Conservation (phyloP, 495 filamentous ascomycete genomes). For the Daldinia vernicosa region DNA sequence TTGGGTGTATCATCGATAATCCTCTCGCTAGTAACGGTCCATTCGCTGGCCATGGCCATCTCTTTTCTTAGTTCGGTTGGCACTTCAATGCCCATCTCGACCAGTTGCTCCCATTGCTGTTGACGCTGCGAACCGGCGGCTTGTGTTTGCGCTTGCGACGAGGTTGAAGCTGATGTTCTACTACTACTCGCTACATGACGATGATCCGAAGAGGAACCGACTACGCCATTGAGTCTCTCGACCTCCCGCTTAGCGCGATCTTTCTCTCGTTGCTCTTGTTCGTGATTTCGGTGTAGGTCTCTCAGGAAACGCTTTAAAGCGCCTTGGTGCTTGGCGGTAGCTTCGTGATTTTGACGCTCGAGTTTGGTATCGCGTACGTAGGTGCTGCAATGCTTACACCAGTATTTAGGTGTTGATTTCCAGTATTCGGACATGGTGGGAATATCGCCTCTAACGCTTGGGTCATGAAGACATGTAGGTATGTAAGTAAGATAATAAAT, state of each 20-base stretch:
- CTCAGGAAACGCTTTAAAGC: conserved; percentile 89
- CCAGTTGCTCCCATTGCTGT: conserved; percentile 84
- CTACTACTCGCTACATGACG: conserved; percentile 27
- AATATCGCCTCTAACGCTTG: too few relatives aligned
- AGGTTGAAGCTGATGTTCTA: conserved; percentile 24
- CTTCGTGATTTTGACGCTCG: conserved; percentile 89
- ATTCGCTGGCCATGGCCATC: conserved; percentile 91
- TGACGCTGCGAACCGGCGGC: conserved; percentile 75
- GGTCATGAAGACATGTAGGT: too few relatives aligned
- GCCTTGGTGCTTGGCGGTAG: conserved; percentile 86
- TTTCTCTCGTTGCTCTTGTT: conserved; percentile 78
- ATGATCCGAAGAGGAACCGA: conserved; percentile 54
- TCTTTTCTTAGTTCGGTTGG: conserved; percentile 80
- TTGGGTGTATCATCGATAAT: conserved; percentile 43
- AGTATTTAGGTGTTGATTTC: conserved; percentile 97
- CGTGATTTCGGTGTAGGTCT: conserved; percentile 83
- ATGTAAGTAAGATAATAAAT: too few relatives aligned
- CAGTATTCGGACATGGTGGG: conserved; percentile 90
- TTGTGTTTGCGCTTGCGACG: conserved; percentile 35
- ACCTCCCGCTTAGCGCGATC: conserved; percentile 86
- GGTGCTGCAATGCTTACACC: conserved; percentile 96
- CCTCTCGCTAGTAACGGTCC: conserved; percentile 75
- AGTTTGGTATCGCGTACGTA: conserved; percentile 93
- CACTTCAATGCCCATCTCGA: conserved; percentile 84
- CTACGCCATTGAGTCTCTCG: conserved; percentile 81